Evolutionary conservation across 192 early-diverging fungal species (phyloP).

Genomic region (Chytriomyces hyalinus): DNA sequence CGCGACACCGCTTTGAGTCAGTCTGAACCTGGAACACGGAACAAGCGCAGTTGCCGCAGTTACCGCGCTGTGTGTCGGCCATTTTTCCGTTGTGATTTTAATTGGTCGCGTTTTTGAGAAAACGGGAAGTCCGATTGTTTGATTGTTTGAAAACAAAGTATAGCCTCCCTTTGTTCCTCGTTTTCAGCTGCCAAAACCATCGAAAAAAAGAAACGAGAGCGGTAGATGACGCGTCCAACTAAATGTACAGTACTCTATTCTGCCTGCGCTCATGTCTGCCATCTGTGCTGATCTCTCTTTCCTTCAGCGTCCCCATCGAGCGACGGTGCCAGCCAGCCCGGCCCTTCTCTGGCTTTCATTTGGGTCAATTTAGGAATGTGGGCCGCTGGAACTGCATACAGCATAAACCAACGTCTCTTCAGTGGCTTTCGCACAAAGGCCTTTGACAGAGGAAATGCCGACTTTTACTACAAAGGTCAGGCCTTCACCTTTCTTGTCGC

Average conservation of each 20-base stretch:
- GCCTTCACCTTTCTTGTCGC: conserved; percentile 34
- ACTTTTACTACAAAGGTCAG: conserved; percentile 34
- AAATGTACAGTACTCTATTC: neutral
- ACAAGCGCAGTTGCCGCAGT: conserved; percentile 27
- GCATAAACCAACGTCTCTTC: conserved; percentile 29
- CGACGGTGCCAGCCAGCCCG: neutral
- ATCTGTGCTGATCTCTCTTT: neutral
- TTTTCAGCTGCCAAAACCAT: neutral
- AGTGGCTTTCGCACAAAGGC: conserved; percentile 17
- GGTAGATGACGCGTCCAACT: neutral
- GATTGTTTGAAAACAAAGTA: conserved; percentile 17
- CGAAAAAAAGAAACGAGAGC: neutral
- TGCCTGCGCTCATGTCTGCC: neutral
- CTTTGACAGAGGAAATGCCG: conserved; percentile 38
- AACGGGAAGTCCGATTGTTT: neutral
- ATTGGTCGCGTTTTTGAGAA: neutral
- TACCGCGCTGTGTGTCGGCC: conserved; percentile 16
- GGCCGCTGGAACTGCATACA: conserved; percentile 4
- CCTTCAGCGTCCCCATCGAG: neutral
- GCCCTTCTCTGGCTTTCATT: conserved; percentile 26
- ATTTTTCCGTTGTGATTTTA: conserved; percentile 6
- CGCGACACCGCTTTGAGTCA: conserved; percentile 24
- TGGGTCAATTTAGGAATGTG: conserved; percentile 40
- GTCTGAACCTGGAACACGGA: conserved; percentile 24
- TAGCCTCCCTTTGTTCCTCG: neutral